phyloP scores from a whole-genome alignment of 768 basidiomycete genomes.

The Brasilioporus rufonigricans region DNA sequence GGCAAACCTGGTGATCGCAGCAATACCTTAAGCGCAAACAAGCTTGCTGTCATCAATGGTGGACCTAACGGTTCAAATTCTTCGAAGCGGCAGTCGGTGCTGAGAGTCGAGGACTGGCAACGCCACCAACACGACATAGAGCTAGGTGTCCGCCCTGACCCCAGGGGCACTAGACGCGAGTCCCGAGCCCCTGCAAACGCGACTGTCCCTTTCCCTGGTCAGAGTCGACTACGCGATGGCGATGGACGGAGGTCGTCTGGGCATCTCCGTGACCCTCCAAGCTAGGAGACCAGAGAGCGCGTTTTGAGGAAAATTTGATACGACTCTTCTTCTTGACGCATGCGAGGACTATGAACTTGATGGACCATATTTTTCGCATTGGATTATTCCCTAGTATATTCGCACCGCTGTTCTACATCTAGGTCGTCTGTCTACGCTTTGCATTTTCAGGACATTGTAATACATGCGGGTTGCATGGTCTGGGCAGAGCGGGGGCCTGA shows the following conservation, averaged over 20 bases:
- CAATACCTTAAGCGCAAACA: constrained; percentile 52
- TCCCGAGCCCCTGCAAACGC: constrained; percentile 17
- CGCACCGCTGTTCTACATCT: constrained; percentile 13
- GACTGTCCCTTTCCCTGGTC: constrained; percentile 36
- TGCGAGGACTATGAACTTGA: constrained; percentile 15
- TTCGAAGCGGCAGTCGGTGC: constrained; percentile 64
- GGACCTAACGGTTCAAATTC: constrained; percentile 33
- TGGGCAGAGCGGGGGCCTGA: neutral
- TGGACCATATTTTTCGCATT: constrained; percentile 24
- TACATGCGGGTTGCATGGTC: constrained; percentile 4
- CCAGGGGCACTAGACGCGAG: constrained; percentile 21
- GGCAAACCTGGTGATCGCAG: constrained; percentile 35
- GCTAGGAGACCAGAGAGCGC: constrained; percentile 16
- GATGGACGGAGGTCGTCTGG: constrained; percentile 33
- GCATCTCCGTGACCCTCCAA: constrained; percentile 41
- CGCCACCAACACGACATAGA: constrained; percentile 58
- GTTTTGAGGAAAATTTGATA: neutral
- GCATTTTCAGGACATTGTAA: constrained; percentile 21
- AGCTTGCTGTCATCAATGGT: constrained; percentile 44
- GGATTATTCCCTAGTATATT: constrained; percentile 20
- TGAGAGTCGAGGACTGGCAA: constrained; percentile 89
- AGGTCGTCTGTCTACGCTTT: constrained; percentile 2
- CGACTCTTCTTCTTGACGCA: constrained; percentile 15
- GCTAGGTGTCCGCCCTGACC: constrained; percentile 29
- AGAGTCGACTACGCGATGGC: constrained; percentile 20